phyloP scores from a whole-genome alignment of 371 early-diverging fungal species.

The Zychaea mexicana region DNA sequence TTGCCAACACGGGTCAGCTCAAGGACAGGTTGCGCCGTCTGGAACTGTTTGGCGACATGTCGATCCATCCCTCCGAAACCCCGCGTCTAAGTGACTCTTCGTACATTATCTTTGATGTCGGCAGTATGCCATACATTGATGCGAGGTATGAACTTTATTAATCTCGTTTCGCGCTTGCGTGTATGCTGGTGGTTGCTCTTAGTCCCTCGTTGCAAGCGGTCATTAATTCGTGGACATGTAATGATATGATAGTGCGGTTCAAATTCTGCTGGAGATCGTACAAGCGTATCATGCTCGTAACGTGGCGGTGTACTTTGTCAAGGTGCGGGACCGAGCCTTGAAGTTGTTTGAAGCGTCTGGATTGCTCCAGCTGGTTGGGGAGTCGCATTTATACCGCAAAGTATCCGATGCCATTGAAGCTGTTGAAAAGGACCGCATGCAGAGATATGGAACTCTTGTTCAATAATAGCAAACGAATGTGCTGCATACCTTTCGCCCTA shows the following conservation, averaged over 20 bases:
- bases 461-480: neutral
- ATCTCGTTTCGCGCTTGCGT: too few species aligned
- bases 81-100: conserved; percentile 67
- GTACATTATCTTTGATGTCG: conserved; percentile 87
- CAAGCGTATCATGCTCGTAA: conserved; percentile 75
- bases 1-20: conserved; percentile 93
- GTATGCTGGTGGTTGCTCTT: too few species aligned
- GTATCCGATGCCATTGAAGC: conserved; percentile 64
- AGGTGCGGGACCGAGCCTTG: conserved; percentile 68
- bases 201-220: too few species aligned
- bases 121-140: conserved; percentile 85
- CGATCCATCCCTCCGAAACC: conserved; percentile 83
- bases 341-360: conserved; percentile 71
- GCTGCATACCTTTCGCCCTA: neutral
- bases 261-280: conserved; percentile 84
- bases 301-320: conserved; percentile 84
- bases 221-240: too few species aligned
- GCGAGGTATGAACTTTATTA: conserved; percentile 61
- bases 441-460: neutral
- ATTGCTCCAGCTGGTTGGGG: conserved; percentile 64
- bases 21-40: conserved; percentile 89
- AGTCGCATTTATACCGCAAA: conserved; percentile 62
- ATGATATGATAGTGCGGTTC: conserved; percentile 85
- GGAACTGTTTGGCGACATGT: conserved; percentile 89
- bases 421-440: conserved; percentile 44